Evolutionary conservation across 23 red algal species (phyloP).

Genomic region (Gracilaria domingensis): DNA sequence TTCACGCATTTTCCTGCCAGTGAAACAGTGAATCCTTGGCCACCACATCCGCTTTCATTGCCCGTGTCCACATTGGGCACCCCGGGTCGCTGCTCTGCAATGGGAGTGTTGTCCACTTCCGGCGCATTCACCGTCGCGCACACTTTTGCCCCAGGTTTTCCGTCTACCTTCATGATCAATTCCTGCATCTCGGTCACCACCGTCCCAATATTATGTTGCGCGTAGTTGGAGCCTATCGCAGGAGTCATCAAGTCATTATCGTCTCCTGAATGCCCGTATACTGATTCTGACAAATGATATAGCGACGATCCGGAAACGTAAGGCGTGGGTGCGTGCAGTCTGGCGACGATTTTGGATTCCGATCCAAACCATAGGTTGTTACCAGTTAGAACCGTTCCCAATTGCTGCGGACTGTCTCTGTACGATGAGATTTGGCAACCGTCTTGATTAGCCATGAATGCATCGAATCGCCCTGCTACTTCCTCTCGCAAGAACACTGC

Average conservation of each 20-base stretch:
- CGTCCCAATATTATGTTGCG: conserved; percentile 59
- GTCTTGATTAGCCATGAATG: conserved; percentile 72
- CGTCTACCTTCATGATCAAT: conserved; percentile 44
- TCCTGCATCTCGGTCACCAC: conserved; percentile 37
- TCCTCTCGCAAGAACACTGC: conserved; percentile 44
- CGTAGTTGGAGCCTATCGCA: conserved; percentile 56
- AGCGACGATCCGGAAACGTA: conserved; percentile 50
- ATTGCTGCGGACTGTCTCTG: conserved; percentile 29
- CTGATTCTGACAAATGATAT: conserved; percentile 71
- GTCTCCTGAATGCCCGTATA: conserved; percentile 38
- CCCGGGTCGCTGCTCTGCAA: conserved; percentile 19
- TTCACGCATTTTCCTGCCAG: conserved; percentile 31
- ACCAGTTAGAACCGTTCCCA: conserved; percentile 66
- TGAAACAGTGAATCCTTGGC: conserved; percentile 34
- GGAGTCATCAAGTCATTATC: conserved; percentile 80
- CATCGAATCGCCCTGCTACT: conserved; percentile 56
- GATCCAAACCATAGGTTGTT: conserved; percentile 73
- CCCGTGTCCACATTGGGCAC: neutral
- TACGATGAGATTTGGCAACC: conserved; percentile 64
- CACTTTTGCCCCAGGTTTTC: conserved; percentile 19
- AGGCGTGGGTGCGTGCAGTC: conserved; percentile 59
- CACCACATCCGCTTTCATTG: neutral
- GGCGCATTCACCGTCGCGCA: conserved; percentile 51
- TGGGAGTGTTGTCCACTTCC: conserved; percentile 34
- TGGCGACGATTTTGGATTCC: conserved; percentile 23